These are phyloP conservation scores for Clausena lansium DNA, from an alignment of 345 rosid species.

Conservation along the genomic window DNA sequence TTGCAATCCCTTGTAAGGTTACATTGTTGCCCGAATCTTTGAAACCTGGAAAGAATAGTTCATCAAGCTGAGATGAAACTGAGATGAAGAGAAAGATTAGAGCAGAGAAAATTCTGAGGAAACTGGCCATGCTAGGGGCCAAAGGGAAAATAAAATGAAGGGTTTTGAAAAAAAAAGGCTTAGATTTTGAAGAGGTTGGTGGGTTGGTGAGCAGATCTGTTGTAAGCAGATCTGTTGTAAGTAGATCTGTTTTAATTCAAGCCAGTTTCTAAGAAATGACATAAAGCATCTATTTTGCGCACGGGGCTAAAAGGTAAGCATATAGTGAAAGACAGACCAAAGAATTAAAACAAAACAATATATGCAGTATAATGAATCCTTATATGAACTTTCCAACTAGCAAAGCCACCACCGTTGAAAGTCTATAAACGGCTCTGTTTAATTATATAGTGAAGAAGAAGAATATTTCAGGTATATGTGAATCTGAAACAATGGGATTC, in stretches of 20 bases:
- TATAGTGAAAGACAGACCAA: background rate
- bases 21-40: conserved; percentile 31
- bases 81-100: conserved; percentile 27
- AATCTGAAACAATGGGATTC: background rate
- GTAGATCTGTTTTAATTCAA: no score
- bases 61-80: conserved; percentile 27
- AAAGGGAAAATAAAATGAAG: background rate
- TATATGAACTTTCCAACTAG: background rate
- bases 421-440: background rate
- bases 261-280: conserved; percentile 9
- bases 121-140: conserved; percentile 18
- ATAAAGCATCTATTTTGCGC: conserved; percentile 6
- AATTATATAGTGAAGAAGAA: background rate
- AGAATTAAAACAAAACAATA: background rate
- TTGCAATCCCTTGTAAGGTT: conserved; percentile 51
- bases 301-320: background rate
- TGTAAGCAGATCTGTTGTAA: conserved; percentile 7
- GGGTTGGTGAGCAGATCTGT: conserved; percentile 1
- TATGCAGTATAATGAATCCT: background rate
- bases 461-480: background rate
- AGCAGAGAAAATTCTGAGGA: conserved; percentile 10
- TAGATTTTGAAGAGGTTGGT: conserved; percentile 6
- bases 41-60: conserved; percentile 53
- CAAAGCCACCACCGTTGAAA: background rate
- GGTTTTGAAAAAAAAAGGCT: background rate